Evolutionary conservation across 23 red algal species (phyloP).

Genomic region (Gracilaria gracilis): DNA sequence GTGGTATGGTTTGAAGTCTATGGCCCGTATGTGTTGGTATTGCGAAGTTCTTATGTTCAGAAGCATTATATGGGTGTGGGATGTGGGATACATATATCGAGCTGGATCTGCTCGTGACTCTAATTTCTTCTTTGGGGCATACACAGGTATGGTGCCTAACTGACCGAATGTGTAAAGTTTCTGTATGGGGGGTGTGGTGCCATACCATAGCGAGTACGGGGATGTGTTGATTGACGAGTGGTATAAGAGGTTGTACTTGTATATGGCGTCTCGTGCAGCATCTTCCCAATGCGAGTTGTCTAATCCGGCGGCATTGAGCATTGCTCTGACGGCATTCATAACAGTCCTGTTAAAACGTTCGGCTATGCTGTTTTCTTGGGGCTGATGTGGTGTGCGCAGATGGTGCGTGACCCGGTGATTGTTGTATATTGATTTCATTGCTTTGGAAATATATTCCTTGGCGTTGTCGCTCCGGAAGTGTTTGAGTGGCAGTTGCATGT

Average conservation of each 20-base stretch:
- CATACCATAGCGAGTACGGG: conserved; percentile 11
- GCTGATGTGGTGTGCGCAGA: conserved; percentile 7
- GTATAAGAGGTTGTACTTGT: conserved; percentile 31
- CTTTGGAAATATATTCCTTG: conserved; percentile 23
- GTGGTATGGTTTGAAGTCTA: no score
- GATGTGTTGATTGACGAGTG: neutral
- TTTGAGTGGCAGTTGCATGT: neutral
- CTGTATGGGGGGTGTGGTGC: neutral
- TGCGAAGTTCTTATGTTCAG: no score
- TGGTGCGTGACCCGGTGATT: neutral
- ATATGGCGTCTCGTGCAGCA: neutral
- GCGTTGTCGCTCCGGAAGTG: conserved; percentile 12
- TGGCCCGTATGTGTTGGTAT: no score
- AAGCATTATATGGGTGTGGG: neutral
- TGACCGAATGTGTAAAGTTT: conserved; percentile 19
- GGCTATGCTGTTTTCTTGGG: conserved; percentile 29
- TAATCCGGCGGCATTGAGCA: neutral
- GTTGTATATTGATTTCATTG: neutral
- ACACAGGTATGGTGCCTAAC: neutral
- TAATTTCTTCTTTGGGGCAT: conserved; percentile 6
- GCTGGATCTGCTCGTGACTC: neutral
- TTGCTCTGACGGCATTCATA: neutral
- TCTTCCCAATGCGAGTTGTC: conserved; percentile 9
- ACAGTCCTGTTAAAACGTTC: conserved; percentile 18
- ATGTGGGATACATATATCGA: neutral